Percentiles rank a stretch among this genome's conserved stretches.
These are phyloP conservation scores for Dactylorhiza incarnata DNA, from an alignment of 106 monocot species.

Conservation along the genomic window DNA sequence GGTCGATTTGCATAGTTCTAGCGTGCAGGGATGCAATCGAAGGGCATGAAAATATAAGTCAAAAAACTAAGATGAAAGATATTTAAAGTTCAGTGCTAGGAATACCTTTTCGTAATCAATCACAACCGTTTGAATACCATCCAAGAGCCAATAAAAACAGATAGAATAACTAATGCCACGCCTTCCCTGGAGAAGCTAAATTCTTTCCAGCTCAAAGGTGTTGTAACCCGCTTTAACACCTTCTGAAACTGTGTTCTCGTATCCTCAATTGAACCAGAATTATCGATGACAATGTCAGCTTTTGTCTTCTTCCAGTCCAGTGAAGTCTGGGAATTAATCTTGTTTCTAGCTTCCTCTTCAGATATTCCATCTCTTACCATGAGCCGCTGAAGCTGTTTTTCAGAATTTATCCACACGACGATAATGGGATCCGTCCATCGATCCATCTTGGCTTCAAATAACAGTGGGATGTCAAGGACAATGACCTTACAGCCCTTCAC, in stretches of 20 bases:
- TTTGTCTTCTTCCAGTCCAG: conserved; percentile 69
- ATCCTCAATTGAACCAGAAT: conserved; percentile 74
- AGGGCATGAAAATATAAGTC: neutral
- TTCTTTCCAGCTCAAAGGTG: conserved; percentile 67
- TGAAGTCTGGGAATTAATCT: conserved; percentile 60
- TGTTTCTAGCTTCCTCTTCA: conserved; percentile 68
- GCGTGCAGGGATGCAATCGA: neutral
- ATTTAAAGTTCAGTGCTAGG: neutral
- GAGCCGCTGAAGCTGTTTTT: conserved; percentile 67
- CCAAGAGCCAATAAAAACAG: conserved; percentile 28
- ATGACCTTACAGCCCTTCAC: conserved; percentile 65
- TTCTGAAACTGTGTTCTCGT: conserved; percentile 59
- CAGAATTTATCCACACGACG: conserved; percentile 84
- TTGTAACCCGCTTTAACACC: conserved; percentile 33
- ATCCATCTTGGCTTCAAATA: conserved; percentile 86
- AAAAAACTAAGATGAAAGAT: neutral
- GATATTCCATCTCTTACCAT: conserved; percentile 64
- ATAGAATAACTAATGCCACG: conserved; percentile 33
- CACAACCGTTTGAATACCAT: conserved; percentile 16
- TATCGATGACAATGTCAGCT: conserved; percentile 77
- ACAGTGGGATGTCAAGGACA: conserved; percentile 80
- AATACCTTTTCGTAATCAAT: neutral
- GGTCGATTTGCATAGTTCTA: neutral
- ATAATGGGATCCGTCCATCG: conserved; percentile 59
- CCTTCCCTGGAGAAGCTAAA: conserved; percentile 56